These are phyloP conservation scores for Apocynum venetum DNA, from an alignment of 257 asterid genomes.

Conservation along the genomic window DNA sequence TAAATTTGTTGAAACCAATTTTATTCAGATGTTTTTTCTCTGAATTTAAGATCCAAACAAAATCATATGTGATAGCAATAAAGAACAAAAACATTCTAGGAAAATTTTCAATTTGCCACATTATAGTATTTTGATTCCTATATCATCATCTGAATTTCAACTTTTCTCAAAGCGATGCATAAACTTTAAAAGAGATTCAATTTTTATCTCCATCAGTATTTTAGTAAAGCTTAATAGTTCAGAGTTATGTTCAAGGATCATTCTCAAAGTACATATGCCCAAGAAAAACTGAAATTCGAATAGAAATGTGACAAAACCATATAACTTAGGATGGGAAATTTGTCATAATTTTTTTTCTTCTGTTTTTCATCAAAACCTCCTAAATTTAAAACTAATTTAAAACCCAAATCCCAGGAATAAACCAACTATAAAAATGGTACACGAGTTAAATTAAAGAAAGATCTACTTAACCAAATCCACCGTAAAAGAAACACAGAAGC, in stretches of 20 bases:
- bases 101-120: not conserved
- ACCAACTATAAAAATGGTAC: not conserved
- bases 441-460: not conserved
- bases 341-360: not conserved
- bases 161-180: not conserved
- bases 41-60: not conserved
- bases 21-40: too few relatives aligned
- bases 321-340: not conserved
- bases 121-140: too few relatives aligned
- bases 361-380: not conserved
- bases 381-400: not conserved
- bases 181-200: too few relatives aligned
- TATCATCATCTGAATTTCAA: not conserved
- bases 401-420: not conserved
- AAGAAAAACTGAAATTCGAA: not conserved
- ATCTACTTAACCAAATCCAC: not conserved
- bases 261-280: not conserved
- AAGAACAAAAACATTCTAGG: not conserved
- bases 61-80: not conserved
- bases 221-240: too few relatives aligned
- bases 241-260: not conserved
- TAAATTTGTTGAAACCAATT: too few relatives aligned
- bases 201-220: too few relatives aligned
- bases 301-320: not conserved
- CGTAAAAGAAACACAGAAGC: not conserved